Evolutionary conservation across 2,329 filamentous ascomycete species (phyloP).

Genomic region (Fusarium staphyleae): DNA sequence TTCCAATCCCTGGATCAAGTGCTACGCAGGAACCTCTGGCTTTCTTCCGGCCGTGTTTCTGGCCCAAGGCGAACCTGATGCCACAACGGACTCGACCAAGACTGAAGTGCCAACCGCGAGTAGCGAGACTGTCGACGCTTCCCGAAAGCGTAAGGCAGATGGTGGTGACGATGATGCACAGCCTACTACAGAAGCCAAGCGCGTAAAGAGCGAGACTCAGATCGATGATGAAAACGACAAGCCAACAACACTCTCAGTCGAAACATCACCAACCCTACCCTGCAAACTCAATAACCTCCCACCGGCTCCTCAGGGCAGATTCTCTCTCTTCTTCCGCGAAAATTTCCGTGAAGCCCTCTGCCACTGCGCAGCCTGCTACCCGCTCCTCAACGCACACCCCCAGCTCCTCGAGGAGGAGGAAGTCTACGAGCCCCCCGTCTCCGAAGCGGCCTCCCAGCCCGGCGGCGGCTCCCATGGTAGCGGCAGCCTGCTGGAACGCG

Average conservation of each 20-base stretch:
- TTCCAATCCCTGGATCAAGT: constrained; percentile 88
- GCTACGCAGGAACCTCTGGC: constrained; percentile 79
- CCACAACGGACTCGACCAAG: constrained; percentile 12
- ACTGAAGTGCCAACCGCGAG: neutral
- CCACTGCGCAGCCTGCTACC: constrained; percentile 82
- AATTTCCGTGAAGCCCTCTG: constrained; percentile 85
- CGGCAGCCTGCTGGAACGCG: constrained; percentile 85
- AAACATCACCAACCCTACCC: constrained; percentile 24
- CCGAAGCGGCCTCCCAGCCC: constrained; percentile 65
- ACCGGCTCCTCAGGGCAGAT: constrained; percentile 59
- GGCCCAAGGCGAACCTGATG: constrained; percentile 21
- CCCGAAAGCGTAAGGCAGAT: constrained; percentile 74
- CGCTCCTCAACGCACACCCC: constrained; percentile 70
- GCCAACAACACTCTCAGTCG: constrained; percentile 14
- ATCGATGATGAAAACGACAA: neutral
- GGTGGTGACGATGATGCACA: constrained; percentile 58
- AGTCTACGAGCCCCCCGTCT: constrained; percentile 89
- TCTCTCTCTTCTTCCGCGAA: constrained; percentile 84
- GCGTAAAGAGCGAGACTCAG: constrained; percentile 54
- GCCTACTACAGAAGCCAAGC: constrained; percentile 55
- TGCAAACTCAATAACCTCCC: constrained; percentile 72
- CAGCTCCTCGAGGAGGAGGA: constrained; percentile 95
- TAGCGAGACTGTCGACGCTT: constrained; percentile 21
- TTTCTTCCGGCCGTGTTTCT: constrained; percentile 78
- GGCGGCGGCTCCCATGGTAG: constrained; percentile 71